Evolutionary conservation across 257 asterid genomes (phyloP).

Genomic region (Phtheirospermum japonicum): DNA sequence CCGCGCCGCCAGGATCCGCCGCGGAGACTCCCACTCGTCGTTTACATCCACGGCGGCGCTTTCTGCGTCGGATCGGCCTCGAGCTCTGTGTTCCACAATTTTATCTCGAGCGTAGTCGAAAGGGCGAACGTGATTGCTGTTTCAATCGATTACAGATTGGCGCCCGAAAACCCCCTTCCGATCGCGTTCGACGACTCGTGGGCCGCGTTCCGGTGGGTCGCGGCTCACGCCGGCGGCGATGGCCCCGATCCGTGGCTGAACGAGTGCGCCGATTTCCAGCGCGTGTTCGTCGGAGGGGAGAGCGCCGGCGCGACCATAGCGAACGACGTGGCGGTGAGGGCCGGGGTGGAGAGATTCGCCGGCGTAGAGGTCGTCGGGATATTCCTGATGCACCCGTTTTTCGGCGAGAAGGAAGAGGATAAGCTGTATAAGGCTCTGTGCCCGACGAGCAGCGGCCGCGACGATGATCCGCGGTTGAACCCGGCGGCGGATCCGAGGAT

Average conservation of each 20-base stretch:
- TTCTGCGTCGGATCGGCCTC: slow-evolving; percentile 51
- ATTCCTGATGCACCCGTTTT: slow-evolving; percentile 49
- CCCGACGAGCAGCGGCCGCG: slow-evolving; percentile 48
- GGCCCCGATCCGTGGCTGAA: slow-evolving; percentile 68
- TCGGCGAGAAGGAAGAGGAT: slow-evolving; percentile 49
- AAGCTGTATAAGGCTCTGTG: slow-evolving; percentile 39
- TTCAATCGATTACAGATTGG: slow-evolving; percentile 61
- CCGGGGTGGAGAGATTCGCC: slow-evolving; percentile 30
- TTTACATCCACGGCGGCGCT: slow-evolving; percentile 68
- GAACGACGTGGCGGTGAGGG: slow-evolving; percentile 49
- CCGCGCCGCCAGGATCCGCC: slow-evolving; percentile 35
- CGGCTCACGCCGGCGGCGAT: slow-evolving; percentile 37
- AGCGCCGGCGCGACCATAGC: slow-evolving; percentile 74
- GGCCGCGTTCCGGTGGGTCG: slow-evolving; percentile 63
- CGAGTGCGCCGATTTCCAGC: slow-evolving; percentile 49
- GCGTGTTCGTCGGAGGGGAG: slow-evolving; percentile 64
- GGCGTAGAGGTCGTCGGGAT: slow-evolving; percentile 41
- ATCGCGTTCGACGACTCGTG: slow-evolving; percentile 66
- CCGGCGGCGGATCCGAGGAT: slow-evolving; percentile 61
- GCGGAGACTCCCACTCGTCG: slow-evolving; percentile 43
- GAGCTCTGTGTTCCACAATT: slow-evolving; percentile 34
- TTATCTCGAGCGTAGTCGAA: slow-evolving; percentile 36
- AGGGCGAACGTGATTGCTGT: slow-evolving; percentile 43
- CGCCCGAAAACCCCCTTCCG: slow-evolving; percentile 60
- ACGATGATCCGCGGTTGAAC: slow-evolving; percentile 65